Conservation (phyloP, 148 eudicot genomes). For the Rhododendron ferrugineum region DNA sequence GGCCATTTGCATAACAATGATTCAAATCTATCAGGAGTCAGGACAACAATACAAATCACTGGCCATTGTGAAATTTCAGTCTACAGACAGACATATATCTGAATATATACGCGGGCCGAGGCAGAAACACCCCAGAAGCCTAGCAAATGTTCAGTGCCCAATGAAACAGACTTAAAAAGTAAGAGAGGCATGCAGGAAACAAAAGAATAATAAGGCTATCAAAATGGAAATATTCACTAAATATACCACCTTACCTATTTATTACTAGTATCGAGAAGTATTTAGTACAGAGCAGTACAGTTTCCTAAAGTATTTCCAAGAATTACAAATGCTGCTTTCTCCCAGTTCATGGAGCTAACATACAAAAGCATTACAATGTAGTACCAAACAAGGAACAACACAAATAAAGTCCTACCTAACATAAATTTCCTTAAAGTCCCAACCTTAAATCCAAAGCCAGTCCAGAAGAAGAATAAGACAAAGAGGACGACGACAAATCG, state of each 20-base stretch:
- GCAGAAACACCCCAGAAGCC: not conserved
- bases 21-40: not conserved
- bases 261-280: not conserved
- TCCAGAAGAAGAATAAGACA: conserved; percentile 5
- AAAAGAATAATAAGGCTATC: not conserved
- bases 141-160: not conserved
- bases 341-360: conserved; percentile 8
- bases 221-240: not conserved
- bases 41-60: not conserved
- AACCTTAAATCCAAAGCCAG: conserved; percentile 60
- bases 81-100: not conserved
- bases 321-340: conserved; percentile 1
- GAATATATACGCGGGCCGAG: not conserved
- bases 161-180: not conserved
- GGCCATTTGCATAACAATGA: not conserved
- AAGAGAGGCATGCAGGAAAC: not conserved
- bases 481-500: conserved; percentile 5
- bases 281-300: conserved; percentile 5
- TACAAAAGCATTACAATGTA: not conserved
- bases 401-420: not conserved
- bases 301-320: conserved; percentile 1
- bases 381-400: not conserved
- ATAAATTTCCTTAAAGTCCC: conserved; percentile 32
- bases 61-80: not conserved
- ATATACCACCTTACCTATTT: conserved; percentile 1